Evolutionary conservation across 345 rosid species (phyloP), one percentile per base, ranked within the genome.

Genomic region (Pistacia vera): DNA sequence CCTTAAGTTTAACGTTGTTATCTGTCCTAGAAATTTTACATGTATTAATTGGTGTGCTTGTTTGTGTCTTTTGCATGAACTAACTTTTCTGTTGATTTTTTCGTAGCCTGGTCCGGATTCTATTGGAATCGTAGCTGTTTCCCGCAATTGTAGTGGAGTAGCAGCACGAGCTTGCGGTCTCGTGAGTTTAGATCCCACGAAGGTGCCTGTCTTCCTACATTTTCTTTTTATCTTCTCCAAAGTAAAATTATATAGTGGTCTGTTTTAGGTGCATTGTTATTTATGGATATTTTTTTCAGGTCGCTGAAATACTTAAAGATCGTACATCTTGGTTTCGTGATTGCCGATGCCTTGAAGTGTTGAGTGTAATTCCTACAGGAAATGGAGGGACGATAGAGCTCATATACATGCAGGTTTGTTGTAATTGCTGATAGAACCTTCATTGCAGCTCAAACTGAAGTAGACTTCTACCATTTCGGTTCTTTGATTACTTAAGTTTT

Each of bases 21-120:
- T 17, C 18, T 8, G 0, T 52, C 46, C 36, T 7, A 18, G 14
- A 28, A 35, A 0, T 18, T 41, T 52, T 33, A 6, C 35, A 25
- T 58, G 52, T n/a, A 22, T 13, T 0, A 0, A 2, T 69, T 63
- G 4, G 33, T 54, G 64, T 18, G 54, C 17, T 75, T 41, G 63
- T 5, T n/a, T 44, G 8, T 55, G 2, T 74, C 5, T 33, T 9
- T 73, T 28, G 17, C 62, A 12, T 10, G 8, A 52, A 17, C 17
- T 64, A n/a, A 55, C 55, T 35, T 63, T n/a, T 46, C 63, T 74
- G 8, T 68, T 77, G 65, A 41, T 65, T 55, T 62, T 54, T 79
- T 3, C 78, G 69, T 73, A 95, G 99, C 99, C 99, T 95, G 98
- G 99, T 95, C 99, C 99, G 90, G 99, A 95, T 95, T 95, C 99